Conservation (phyloP, 169 alveolate genomes). For the Plasmodium gonderi region DNA sequence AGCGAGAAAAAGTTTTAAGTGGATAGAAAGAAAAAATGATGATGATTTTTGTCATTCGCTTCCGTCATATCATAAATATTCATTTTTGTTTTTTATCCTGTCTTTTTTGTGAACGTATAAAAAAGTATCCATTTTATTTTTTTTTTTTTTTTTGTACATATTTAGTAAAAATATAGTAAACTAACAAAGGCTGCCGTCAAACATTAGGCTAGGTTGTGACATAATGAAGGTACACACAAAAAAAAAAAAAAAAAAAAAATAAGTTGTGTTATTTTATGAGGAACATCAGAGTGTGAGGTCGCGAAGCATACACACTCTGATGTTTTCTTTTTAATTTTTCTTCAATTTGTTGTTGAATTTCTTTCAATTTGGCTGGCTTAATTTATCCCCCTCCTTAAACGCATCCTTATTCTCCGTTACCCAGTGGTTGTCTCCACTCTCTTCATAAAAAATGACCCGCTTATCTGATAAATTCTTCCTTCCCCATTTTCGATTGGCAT, state of each 20-base stretch:
- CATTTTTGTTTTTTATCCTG: too few species aligned
- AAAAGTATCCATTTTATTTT: background rate
- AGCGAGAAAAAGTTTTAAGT: too few species aligned
- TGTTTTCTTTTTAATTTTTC: background rate
- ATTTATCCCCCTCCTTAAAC: background rate
- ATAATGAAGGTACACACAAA: background rate
- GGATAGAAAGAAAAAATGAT: too few species aligned
- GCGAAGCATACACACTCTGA: background rate
- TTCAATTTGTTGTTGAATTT: too few species aligned
- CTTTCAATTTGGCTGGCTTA: too few species aligned
- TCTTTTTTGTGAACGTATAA: too few species aligned
- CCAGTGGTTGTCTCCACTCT: slow-evolving; percentile 22
- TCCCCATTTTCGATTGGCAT: background rate
- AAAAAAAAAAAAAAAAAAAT: too few species aligned
- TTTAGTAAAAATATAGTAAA: background rate
- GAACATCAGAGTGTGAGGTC: too few species aligned
- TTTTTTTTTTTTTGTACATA: background rate
- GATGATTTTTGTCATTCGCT: too few species aligned
- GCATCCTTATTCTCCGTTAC: slow-evolving; percentile 42
- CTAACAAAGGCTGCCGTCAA: background rate
- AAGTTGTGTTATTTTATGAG: background rate
- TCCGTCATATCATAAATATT: background rate
- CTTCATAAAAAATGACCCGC: slow-evolving; percentile 46
- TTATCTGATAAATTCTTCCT: slow-evolving; percentile 38
- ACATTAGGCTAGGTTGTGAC: background rate